A percentile compares a stretch with the other conserved stretches of the same genome.
These are phyloP conservation scores for Neofusicoccum sp. DNA, from an alignment of 2,329 filamentous ascomycete genomes.

Conservation along the genomic window DNA sequence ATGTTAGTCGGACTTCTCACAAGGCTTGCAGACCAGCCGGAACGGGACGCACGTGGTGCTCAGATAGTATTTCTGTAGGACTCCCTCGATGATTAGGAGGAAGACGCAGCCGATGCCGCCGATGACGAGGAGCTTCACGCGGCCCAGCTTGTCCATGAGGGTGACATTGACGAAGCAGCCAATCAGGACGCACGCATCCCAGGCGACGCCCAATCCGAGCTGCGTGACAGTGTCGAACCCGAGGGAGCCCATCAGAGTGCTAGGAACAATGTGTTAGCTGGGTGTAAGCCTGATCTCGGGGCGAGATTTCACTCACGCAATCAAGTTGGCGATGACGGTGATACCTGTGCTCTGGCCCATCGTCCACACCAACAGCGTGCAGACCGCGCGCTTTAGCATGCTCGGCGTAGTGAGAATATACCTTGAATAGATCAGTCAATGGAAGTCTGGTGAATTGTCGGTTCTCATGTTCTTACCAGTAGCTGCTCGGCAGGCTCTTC, in stretches of 20 bases:
- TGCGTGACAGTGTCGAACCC: conserved; percentile 33
- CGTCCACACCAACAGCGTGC: conserved; percentile 33
- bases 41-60: conserved; percentile 12
- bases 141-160: conserved; percentile 33
- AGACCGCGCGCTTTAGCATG: conserved; percentile 32
- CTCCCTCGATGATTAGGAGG: conserved; percentile 29
- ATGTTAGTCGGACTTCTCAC: no score
- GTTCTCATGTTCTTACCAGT: conserved; percentile 10
- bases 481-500: conserved; percentile 28
- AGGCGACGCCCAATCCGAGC: conserved; percentile 33
- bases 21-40: no score
- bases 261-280: background rate
- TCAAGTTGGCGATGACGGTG: conserved; percentile 34
- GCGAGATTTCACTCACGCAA: background rate
- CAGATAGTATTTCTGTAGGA: conserved; percentile 30
- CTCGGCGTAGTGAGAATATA: conserved; percentile 33
- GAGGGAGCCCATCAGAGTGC: conserved; percentile 35
- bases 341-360: conserved; percentile 38
- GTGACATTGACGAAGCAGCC: conserved; percentile 33
- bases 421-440: no score
- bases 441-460: no score
- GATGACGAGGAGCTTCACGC: conserved; percentile 29
- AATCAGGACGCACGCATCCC: conserved; percentile 31
- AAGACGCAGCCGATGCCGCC: conserved; percentile 28
- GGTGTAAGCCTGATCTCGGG: background rate